Base-by-base conservation (phyloP, 2,329 filamentous ascomycete genomes). In the Conoideocrella luteorostrata region DNA sequence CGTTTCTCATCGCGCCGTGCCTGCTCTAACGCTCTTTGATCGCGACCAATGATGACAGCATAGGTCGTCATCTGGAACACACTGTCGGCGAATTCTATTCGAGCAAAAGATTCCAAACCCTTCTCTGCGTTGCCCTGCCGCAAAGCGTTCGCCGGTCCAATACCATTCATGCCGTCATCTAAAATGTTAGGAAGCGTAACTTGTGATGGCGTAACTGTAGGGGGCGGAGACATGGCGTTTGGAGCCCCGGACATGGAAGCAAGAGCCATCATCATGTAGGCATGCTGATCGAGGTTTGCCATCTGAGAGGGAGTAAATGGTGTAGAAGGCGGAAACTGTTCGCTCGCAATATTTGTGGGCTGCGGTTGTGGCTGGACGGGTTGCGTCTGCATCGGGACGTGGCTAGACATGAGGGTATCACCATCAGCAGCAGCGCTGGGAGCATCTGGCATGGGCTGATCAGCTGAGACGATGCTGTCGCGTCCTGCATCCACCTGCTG, bases 41-140 rank as follows among this genome's bases (percentile, higher is more conserved):
- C 85, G 48, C 86, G 81, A 43, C 84, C 85, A 22, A 90, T 78
- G 45, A 86, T 77, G 52, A 89, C 75, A 41, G 78, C 74, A 53
- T 82, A 83, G 2, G 84, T 88, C 41, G 81, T 87, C 80, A 90
- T 85, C 63, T 86, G 85, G 60, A 86, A 89, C 44, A 81, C 76
- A 57, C 84, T 84, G 67, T 90, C 86, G 52, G 77, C 74, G 58
- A 90, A 89, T 54, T 82, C 77, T 48, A 90, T 69, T 41, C 71
- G 68, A 34, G 76, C 76, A 58, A 78, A 80, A 3, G 75, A 78
- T 54, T 78, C 72, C 12, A 80, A 61, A 38, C 63, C 66, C 51
- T 70, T 68, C 17, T 64, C 59, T 7, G 60, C 50, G n/a, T 52
- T 58, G 40, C 58, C 52, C 42, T 65, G 64, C 12, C 61, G 61